Conservation (phyloP, 352 stramenopile species). For the Pythium folliculosum region DNA sequence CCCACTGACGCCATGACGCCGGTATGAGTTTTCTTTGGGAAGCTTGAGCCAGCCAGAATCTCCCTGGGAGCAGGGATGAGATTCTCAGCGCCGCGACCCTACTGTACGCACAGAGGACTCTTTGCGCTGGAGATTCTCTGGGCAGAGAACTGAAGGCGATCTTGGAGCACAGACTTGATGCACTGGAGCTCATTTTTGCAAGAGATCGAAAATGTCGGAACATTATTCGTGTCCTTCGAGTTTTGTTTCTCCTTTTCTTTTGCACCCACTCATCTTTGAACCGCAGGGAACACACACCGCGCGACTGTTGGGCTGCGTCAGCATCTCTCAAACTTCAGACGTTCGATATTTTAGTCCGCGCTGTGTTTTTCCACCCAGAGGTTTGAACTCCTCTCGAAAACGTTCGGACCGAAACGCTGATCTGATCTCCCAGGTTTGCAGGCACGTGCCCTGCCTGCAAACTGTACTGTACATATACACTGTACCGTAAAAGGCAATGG, state of each 20-base stretch:
- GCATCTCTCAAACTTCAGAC: constrained; percentile 17
- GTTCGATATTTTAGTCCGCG: constrained; percentile 15
- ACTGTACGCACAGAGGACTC: no score
- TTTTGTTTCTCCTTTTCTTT: background rate
- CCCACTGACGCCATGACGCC: constrained; percentile 5
- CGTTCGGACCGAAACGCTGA: background rate
- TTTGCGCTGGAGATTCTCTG: no score
- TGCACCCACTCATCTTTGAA: background rate
- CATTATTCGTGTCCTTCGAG: background rate
- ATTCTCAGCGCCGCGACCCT: no score
- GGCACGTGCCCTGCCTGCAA: background rate
- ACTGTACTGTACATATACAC: background rate
- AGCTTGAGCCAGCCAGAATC: background rate
- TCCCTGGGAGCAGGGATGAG: background rate
- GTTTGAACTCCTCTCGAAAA: background rate
- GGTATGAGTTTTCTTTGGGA: constrained; percentile 2
- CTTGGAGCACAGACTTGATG: no score
- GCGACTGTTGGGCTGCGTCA: background rate
- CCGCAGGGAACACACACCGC: background rate
- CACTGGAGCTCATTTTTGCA: no score
- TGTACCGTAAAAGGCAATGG: background rate
- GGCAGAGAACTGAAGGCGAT: no score
- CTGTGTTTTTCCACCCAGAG: background rate
- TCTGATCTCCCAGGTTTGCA: constrained; percentile 12
- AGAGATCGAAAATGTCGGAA: no score